A percentile compares a stretch with the other conserved stretches of the same genome.
Conservation (phyloP, 208 protist species). For the Trypanosoma melophagium region DNA sequence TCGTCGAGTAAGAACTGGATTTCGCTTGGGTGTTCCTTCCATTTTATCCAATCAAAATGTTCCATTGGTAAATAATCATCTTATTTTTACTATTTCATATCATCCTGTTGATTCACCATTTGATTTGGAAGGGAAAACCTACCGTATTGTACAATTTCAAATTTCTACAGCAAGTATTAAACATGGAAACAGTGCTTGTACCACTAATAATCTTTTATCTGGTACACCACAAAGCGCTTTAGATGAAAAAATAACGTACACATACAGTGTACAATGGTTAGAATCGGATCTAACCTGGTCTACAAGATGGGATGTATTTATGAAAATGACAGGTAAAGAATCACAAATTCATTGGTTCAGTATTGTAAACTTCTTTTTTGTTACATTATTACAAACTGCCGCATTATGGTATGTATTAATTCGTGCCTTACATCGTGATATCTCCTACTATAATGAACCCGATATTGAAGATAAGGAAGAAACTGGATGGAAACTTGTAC, state of each 20-base stretch:
- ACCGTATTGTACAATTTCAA: constrained; percentile 47
- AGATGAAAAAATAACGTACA: constrained; percentile 32
- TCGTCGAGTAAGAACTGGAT: constrained; percentile 21
- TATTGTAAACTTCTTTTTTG: constrained; percentile 95
- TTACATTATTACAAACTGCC: constrained; percentile 92
- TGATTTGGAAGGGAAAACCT: constrained; percentile 13
- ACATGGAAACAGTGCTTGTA: constrained; percentile 15
- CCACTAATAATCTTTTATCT: not conserved
- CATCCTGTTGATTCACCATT: constrained; percentile 11
- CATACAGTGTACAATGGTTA: constrained; percentile 68
- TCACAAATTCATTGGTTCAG: constrained; percentile 93
- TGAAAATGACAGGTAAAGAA: constrained; percentile 52
- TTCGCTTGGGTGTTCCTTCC: constrained; percentile 20
- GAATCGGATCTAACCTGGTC: constrained; percentile 83
- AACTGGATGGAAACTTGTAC: constrained; percentile 93
- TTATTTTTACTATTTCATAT: constrained; percentile 42
- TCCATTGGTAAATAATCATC: constrained; percentile 38
- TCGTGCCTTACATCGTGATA: constrained; percentile 89
- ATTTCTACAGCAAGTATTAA: constrained; percentile 27
- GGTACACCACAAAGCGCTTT: not conserved
- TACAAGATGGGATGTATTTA: constrained; percentile 94
- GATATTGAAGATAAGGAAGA: constrained; percentile 77
- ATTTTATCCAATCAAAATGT: not conserved
- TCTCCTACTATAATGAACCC: constrained; percentile 87
- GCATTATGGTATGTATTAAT: constrained; percentile 96